Conservation (phyloP, 2,329 filamentous ascomycete genomes). For the Akanthomyces muscarius region DNA sequence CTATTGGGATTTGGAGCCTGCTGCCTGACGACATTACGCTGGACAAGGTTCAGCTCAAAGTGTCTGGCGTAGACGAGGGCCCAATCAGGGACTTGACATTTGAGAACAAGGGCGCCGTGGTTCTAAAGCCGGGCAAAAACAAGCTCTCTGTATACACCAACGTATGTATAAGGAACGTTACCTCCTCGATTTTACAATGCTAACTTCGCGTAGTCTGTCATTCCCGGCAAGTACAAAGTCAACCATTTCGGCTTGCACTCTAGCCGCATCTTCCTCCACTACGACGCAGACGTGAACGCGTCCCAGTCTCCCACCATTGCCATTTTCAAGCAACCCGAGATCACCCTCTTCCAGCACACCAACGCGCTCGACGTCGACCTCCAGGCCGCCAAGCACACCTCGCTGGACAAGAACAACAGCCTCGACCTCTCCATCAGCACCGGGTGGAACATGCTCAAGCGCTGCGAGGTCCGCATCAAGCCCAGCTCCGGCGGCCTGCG, state of each 20-base stretch:
- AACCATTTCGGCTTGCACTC: conserved; percentile 65
- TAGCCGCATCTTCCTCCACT: conserved; percentile 60
- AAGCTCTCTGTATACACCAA: conserved; percentile 34
- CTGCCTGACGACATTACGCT: conserved; percentile 67
- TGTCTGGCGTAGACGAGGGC: conserved; percentile 53
- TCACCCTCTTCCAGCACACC: conserved; percentile 69
- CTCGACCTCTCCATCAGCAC: conserved; percentile 70
- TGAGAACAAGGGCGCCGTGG: conserved; percentile 25
- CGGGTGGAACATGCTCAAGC: conserved; percentile 67
- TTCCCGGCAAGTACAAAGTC: conserved; percentile 70
- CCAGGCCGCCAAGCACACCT: conserved; percentile 63
- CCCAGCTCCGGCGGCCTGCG: conserved; percentile 63
- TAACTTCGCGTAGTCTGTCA: conserved; percentile 48
- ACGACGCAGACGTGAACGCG: conserved; percentile 57
- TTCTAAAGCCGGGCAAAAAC: conserved; percentile 47
- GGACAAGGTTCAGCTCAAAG: conserved; percentile 59
- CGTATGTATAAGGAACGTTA: conserved; percentile 25
- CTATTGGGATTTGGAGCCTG: conserved; percentile 65
- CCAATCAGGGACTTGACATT: conserved; percentile 56
- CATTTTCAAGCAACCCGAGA: conserved; percentile 55
- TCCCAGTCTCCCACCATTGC: conserved; percentile 42
- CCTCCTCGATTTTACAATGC: conserved; percentile 1
- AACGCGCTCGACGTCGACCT: conserved; percentile 67
- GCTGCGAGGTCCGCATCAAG: conserved; percentile 57
- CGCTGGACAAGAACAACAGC: conserved; percentile 74